phyloP scores from a whole-genome alignment of 306 rosid genomes.

The Dalbergia cochinchinensis region DNA sequence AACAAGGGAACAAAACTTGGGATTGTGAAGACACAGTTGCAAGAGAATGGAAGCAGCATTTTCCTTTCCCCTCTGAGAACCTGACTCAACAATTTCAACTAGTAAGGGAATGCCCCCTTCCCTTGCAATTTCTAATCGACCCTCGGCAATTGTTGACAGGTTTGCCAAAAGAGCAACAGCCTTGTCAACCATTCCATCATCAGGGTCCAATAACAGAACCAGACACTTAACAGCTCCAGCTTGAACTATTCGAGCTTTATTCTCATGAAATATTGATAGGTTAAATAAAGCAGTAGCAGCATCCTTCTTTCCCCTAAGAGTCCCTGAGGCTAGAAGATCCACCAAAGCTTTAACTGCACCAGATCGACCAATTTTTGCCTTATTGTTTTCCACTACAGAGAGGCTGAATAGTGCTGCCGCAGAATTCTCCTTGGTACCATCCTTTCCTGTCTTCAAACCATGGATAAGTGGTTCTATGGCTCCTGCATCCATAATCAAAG shows the following conservation, averaged over 20 bases:
- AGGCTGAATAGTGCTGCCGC: slow-evolving; percentile 94
- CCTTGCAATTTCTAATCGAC: slow-evolving; percentile 68
- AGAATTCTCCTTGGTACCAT: slow-evolving; percentile 89
- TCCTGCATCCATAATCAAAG: slow-evolving; percentile 81
- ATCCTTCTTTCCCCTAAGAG: slow-evolving; percentile 93
- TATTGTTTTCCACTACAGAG: slow-evolving; percentile 78
- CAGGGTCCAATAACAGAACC: slow-evolving; percentile 74
- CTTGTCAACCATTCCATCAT: slow-evolving; percentile 86
- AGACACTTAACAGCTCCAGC: slow-evolving; percentile 90
- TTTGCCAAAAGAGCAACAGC: slow-evolving; percentile 91
- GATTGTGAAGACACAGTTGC: slow-evolving; percentile 87
- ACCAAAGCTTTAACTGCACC: slow-evolving; percentile 91
- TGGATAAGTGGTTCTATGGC: slow-evolving; percentile 86
- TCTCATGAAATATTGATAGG: slow-evolving; percentile 88
- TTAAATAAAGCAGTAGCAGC: slow-evolving; percentile 95
- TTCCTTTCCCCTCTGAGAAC: slow-evolving; percentile 93
- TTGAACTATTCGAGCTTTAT: slow-evolving; percentile 90
- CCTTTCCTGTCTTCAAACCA: slow-evolving; percentile 81
- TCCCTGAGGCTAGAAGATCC: slow-evolving; percentile 82
- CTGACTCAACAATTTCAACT: slow-evolving; percentile 85
- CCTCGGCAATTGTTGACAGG: slow-evolving; percentile 85
- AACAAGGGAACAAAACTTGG: slow-evolving; percentile 81
- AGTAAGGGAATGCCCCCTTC: slow-evolving; percentile 85
- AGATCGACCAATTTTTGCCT: slow-evolving; percentile 87
- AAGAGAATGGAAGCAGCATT: slow-evolving; percentile 84